These are phyloP conservation scores for Mortierella sp. DNA, from an alignment of 371 early-diverging fungal genomes.

Conservation along the genomic window DNA sequence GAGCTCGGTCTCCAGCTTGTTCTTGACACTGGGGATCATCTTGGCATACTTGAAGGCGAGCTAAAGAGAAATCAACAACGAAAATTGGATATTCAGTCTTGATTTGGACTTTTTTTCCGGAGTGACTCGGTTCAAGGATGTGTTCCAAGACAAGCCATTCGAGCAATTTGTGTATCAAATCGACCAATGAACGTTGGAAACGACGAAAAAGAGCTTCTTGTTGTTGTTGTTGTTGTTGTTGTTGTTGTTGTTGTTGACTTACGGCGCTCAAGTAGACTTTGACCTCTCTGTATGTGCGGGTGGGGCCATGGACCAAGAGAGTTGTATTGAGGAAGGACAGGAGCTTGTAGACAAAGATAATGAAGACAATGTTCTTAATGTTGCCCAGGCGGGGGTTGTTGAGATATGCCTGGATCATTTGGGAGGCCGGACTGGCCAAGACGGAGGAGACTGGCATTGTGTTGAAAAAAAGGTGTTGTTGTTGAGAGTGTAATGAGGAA, in stretches of 20 bases:
- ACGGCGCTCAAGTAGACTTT: constrained; percentile 62
- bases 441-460: constrained; percentile 48
- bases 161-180: too few relatives aligned
- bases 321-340: constrained; percentile 67
- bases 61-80: constrained; percentile 43
- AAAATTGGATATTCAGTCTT: background rate
- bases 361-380: constrained; percentile 72
- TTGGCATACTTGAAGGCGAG: constrained; percentile 69
- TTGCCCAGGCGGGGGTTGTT: constrained; percentile 59
- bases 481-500: background rate
- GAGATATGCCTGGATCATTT: constrained; percentile 48
- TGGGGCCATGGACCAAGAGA: constrained; percentile 69
- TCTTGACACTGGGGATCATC: constrained; percentile 68
- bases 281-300: constrained; percentile 64
- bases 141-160: too few relatives aligned
- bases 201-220: too few relatives aligned
- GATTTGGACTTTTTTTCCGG: too few relatives aligned
- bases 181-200: too few relatives aligned
- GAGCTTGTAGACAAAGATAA: constrained; percentile 68
- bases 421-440: constrained; percentile 44
- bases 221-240: too few relatives aligned
- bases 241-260: too few relatives aligned
- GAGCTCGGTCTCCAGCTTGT: constrained; percentile 72
- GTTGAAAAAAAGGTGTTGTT: background rate
- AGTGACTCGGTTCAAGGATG: background rate